phyloP scores from a whole-genome alignment of 2,329 filamentous ascomycete genomes.

The Xylaria hypoxylon region DNA sequence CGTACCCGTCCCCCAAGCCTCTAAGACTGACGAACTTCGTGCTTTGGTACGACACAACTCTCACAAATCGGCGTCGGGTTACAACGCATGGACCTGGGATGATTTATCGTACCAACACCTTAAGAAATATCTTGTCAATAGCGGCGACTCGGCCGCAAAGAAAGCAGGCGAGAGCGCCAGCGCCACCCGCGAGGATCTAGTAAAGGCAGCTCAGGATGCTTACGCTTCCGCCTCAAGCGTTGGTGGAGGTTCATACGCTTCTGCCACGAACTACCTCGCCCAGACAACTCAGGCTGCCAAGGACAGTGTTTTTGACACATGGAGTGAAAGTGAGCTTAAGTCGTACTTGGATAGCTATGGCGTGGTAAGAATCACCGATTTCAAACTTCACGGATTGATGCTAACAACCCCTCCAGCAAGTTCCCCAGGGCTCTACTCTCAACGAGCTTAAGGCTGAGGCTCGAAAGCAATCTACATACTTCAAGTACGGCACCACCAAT shows the following conservation, averaged over 20 bases:
- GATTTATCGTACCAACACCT: slow-evolving; percentile 79
- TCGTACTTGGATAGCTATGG: slow-evolving; percentile 84
- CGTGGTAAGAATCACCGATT: slow-evolving; percentile 58
- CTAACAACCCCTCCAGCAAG: slow-evolving; percentile 52
- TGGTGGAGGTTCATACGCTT: slow-evolving; percentile 70
- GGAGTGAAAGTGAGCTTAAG: slow-evolving; percentile 80
- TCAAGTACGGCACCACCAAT: slow-evolving; percentile 77
- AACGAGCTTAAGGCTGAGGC: slow-evolving; percentile 78
- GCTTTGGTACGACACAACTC: slow-evolving; percentile 79
- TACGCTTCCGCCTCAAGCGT: slow-evolving; percentile 70
- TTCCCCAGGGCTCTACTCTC: slow-evolving; percentile 74
- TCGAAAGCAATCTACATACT: slow-evolving; percentile 79
- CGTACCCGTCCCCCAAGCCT: slow-evolving; percentile 77
- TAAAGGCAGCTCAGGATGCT: slow-evolving; percentile 71
- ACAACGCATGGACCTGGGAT: slow-evolving; percentile 82
- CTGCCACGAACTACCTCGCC: slow-evolving; percentile 77
- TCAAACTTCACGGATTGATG: slow-evolving; percentile 32
- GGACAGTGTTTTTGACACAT: slow-evolving; percentile 75
- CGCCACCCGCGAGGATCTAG: slow-evolving; percentile 78
- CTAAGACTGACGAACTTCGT: slow-evolving; percentile 78
- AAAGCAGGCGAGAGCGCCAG: slow-evolving; percentile 71
- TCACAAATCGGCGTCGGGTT: slow-evolving; percentile 76
- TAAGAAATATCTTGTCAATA: slow-evolving; percentile 66
- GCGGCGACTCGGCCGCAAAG: slow-evolving; percentile 67
- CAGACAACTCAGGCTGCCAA: slow-evolving; percentile 74